Evolutionary conservation across 345 rosid species (phyloP).

Genomic region (Reutealis trisperma): DNA sequence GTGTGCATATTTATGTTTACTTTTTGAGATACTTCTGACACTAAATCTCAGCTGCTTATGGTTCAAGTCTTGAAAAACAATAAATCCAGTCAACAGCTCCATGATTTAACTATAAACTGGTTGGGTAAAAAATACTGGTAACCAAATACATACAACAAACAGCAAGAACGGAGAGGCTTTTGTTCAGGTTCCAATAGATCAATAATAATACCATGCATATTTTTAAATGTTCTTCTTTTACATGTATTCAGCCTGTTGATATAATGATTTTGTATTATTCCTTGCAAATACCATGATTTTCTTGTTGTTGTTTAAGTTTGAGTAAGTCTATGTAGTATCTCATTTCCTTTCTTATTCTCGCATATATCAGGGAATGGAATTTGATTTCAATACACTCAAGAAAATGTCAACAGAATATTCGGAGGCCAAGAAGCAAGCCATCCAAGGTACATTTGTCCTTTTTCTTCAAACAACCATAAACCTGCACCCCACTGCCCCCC

Average conservation of each 20-base stretch:
- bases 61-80: background rate
- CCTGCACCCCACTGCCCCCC: no score
- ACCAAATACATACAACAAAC: background rate
- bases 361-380: conserved; percentile 50
- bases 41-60: background rate
- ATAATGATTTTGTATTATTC: background rate
- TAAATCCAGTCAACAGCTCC: background rate
- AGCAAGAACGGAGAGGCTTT: background rate
- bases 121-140: no score
- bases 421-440: conserved; percentile 64
- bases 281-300: background rate
- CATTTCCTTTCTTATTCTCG: background rate
- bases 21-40: background rate
- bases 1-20: background rate
- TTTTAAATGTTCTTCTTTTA: background rate
- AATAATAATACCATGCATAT: background rate
- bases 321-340: background rate
- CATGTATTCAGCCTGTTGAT: background rate
- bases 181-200: background rate
- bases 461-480: background rate
- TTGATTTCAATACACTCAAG: conserved; percentile 51
- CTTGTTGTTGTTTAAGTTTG: background rate
- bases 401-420: conserved; percentile 60
- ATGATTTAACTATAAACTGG: background rate
- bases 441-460: conserved; percentile 44